Conservation (phyloP, 208 protist genomes). For the Acanthamoeba royreba region DNA sequence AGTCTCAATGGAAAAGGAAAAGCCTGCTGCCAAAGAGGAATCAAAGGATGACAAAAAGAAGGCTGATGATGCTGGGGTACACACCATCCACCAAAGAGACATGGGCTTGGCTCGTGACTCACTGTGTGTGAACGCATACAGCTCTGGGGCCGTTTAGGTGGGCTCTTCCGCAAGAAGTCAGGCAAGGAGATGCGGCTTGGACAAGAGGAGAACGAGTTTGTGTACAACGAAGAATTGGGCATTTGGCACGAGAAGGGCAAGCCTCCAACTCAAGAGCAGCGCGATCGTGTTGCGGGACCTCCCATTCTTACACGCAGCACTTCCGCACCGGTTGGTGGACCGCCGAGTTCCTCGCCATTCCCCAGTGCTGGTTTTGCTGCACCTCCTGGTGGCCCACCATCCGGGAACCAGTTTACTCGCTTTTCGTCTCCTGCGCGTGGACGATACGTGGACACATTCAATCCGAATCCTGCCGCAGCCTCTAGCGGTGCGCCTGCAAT, state of each 20-base stretch:
- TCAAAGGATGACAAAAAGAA: neutral
- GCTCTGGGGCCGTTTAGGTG: neutral
- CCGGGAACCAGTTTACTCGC: neutral
- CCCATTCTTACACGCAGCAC: neutral
- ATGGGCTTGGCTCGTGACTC: neutral
- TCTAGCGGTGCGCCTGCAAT: too few relatives aligned
- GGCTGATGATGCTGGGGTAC: neutral
- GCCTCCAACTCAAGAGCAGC: neutral
- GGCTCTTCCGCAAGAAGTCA: neutral
- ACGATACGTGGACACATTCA: neutral
- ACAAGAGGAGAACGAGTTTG: neutral
- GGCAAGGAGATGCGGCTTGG: neutral
- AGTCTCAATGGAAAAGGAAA: neutral
- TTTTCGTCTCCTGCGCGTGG: neutral
- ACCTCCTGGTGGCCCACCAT: neutral
- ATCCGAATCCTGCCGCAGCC: too few relatives aligned
- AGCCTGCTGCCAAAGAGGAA: neutral
- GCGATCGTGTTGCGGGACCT: neutral
- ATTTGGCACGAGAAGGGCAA: constrained; percentile 1
- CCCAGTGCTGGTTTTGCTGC: neutral
- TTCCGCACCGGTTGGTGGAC: neutral
- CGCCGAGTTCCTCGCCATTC: neutral
- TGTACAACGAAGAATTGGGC: neutral
- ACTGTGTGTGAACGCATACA: neutral
- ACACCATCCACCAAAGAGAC: neutral